Percentiles rank a stretch among this genome's conserved stretches.
Evolutionary conservation across 2,329 filamentous ascomycete genomes (phyloP).

Genomic region (Stachybotrys echinatus): DNA sequence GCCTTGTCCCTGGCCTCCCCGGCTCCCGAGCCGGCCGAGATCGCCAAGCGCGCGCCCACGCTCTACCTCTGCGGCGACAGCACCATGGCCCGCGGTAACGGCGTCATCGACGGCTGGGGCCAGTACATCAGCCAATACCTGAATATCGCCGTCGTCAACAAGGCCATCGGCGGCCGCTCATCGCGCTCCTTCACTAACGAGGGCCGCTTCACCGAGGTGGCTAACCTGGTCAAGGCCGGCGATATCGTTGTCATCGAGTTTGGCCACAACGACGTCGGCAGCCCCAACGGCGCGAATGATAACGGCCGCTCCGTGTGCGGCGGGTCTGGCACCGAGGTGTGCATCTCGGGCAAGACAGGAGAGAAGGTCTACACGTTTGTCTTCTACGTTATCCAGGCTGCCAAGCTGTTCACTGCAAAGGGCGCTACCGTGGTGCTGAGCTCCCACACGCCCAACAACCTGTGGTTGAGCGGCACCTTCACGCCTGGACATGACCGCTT

Average conservation of each 20-base stretch:
- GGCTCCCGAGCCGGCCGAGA: background rate
- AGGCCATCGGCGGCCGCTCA: constrained; percentile 60
- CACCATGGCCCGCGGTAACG: constrained; percentile 49
- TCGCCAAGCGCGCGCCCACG: constrained; percentile 19
- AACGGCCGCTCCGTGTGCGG: constrained; percentile 57
- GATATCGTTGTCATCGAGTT: constrained; percentile 69
- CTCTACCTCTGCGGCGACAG: constrained; percentile 56
- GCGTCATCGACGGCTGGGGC: constrained; percentile 53
- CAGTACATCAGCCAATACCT: constrained; percentile 49
- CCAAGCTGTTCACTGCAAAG: constrained; percentile 45
- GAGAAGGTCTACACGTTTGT: constrained; percentile 56
- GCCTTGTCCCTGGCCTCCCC: constrained; percentile 9
- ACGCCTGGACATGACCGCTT: constrained; percentile 44
- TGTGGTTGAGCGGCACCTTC: constrained; percentile 53
- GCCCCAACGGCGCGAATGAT: constrained; percentile 42
- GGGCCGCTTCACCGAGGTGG: constrained; percentile 56
- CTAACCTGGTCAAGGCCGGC: constrained; percentile 43
- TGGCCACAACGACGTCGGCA: constrained; percentile 66
- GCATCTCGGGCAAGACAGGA: constrained; percentile 24
- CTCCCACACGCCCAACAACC: constrained; percentile 51
- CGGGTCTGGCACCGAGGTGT: constrained; percentile 48
- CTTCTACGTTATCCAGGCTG: constrained; percentile 53
- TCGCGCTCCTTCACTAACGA: constrained; percentile 63
- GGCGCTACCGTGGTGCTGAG: constrained; percentile 57
- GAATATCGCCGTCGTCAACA: constrained; percentile 44